phyloP scores from a whole-genome alignment of 495 filamentous ascomycete species.

The Trichoderma erinaceum region DNA sequence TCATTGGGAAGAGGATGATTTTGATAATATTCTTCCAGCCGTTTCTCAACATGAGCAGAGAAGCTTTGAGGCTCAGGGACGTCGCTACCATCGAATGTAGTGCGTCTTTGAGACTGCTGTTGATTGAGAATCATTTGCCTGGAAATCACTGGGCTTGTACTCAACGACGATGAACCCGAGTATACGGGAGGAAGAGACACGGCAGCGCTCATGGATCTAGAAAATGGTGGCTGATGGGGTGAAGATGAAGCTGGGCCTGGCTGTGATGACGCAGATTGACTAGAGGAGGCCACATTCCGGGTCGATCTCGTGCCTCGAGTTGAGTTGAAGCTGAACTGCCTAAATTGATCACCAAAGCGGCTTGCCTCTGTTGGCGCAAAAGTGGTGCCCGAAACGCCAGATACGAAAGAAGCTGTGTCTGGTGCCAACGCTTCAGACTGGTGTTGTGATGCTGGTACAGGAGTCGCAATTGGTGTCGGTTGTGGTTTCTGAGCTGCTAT shows the following conservation, averaged over 20 bases:
- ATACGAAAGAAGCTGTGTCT: conserved; percentile 27
- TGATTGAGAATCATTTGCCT: conserved; percentile 30
- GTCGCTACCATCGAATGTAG: conserved; percentile 23
- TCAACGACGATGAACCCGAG: conserved; percentile 17
- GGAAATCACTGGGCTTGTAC: conserved; percentile 21
- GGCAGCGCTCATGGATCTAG: conserved; percentile 14
- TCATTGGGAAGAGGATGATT: conserved; percentile 33
- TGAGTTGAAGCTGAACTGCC: neutral
- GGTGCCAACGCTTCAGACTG: conserved; percentile 15
- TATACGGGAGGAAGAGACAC: conserved; percentile 19
- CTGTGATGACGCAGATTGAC: conserved; percentile 5
- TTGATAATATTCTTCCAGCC: conserved; percentile 41
- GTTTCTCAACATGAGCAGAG: conserved; percentile 31
- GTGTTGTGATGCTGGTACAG: neutral
- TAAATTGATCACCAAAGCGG: neutral
- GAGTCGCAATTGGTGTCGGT: neutral
- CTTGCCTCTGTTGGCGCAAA: conserved; percentile 20
- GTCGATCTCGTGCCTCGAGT: neutral
- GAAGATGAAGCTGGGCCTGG: conserved; percentile 15
- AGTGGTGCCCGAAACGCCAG: conserved; percentile 27
- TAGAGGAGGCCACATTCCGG: neutral
- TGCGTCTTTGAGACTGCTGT: conserved; percentile 26
- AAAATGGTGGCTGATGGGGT: neutral
- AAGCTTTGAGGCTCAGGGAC: conserved; percentile 29
- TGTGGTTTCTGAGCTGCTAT: conserved; percentile 20